Percentiles rank a stretch among this genome's conserved stretches.
Conservation (phyloP, 2,329 filamentous ascomycete species). For the Colletotrichum australisinense region DNA sequence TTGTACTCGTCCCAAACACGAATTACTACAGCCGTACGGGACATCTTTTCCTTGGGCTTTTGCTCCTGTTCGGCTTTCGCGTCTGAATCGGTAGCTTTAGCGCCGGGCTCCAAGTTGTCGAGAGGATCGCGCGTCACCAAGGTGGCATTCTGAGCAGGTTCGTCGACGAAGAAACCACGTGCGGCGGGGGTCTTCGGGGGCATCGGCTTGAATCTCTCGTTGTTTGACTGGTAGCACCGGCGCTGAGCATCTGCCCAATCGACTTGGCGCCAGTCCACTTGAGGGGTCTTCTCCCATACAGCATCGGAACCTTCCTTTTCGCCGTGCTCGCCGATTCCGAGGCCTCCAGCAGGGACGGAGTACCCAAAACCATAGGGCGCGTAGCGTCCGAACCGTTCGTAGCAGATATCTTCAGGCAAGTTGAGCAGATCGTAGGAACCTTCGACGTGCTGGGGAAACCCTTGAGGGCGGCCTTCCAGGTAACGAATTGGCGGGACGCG, state of each 20-base stretch:
- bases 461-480: constrained; percentile 81
- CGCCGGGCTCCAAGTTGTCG: constrained; percentile 28
- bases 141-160: constrained; percentile 42
- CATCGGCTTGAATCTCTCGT: constrained; percentile 72
- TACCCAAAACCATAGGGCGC: constrained; percentile 94
- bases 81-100: constrained; percentile 4
- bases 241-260: constrained; percentile 85
- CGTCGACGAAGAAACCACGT: constrained; percentile 64
- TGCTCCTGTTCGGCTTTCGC: constrained; percentile 37
- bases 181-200: constrained; percentile 52
- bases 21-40: constrained; percentile 82
- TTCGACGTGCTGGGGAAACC: constrained; percentile 85
- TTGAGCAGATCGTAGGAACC: constrained; percentile 89
- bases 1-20: constrained; percentile 84
- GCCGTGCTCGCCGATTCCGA: constrained; percentile 86
- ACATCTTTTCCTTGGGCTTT: constrained; percentile 45
- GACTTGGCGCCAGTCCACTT: constrained; percentile 81
- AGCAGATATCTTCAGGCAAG: constrained; percentile 87
- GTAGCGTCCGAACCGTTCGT: constrained; percentile 89
- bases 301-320: constrained; percentile 83
- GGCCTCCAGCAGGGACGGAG: constrained; percentile 79
- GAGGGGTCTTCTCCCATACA: constrained; percentile 78
- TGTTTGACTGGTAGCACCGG: constrained; percentile 78
- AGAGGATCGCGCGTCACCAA: constrained; percentile 33
- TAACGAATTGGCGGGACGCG: constrained; percentile 77